Evolutionary conservation across 2,329 filamentous ascomycete species (phyloP), one percentile per base, ranked within the genome.

Genomic region (Aphanoascus verrucosus): DNA sequence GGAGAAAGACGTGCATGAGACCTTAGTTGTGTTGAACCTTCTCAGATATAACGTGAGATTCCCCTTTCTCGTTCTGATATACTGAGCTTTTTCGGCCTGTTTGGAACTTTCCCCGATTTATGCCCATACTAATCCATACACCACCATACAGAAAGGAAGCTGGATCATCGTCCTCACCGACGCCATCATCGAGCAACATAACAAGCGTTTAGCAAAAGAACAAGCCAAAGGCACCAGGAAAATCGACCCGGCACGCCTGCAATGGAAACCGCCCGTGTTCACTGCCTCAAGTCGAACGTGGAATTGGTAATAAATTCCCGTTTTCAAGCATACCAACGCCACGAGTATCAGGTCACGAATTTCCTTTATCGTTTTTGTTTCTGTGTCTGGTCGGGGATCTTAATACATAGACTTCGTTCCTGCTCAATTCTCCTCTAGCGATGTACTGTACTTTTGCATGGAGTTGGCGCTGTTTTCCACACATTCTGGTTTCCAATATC

Each of bases 241-340:
- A 43, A 90, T 98, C 59, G 86, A 94, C 57, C 77, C 90, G 0
- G 78, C 81, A 17, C 79, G 80, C 62, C 82, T 98, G 54, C 85
- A 89, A 63, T 98, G 93, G 93, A 97, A 94, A 69, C 91, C 93
- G 9, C 93, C 93, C 0, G 86, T 96, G 0, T 97, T 97, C 65
- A 90, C 85, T 23, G 90, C 91, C 0, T 87, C 86, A 12, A 87
- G 82, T 61, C 79, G 91, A 62, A 97, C 91, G 11, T 97, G 93
- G 93, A 94, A 90, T 57, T 97, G 91, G 91, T 96, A 57, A 50
- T n/a, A 50, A 41, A 44, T 43, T 9, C 37, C 14, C 19, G 9
- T 3, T 9, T 12, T 28, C 31, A 47, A 12, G 31, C 23, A 4
- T 28, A 7, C 7, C 23, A 28, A 28, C 23, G 23, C 23, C 23